Evolutionary conservation across 371 early-diverging fungal genomes (phyloP).

Genomic region (Mortierella sp.): DNA sequence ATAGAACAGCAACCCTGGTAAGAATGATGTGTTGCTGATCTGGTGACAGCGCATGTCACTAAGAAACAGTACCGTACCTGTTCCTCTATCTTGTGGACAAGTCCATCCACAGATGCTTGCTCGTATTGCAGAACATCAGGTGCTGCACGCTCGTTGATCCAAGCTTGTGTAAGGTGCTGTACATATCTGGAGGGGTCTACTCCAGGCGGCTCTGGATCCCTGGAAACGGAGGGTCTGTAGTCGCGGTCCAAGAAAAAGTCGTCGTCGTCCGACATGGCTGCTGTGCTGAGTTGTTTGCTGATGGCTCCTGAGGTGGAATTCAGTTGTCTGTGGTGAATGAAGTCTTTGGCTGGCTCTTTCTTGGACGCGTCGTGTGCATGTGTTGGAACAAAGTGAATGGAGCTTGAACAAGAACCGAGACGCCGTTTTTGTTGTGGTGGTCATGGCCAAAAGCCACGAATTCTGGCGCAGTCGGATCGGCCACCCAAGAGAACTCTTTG

Average conservation of each 20-base stretch:
- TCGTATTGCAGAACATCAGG: conserved; percentile 81
- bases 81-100: conserved; percentile 69
- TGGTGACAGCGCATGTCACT: neutral
- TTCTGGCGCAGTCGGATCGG: too few species aligned
- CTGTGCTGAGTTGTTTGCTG: neutral
- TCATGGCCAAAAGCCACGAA: too few species aligned
- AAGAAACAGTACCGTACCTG: conserved; percentile 59
- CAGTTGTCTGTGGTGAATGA: conserved; percentile 2
- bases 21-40: neutral
- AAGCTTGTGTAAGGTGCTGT: conserved; percentile 65
- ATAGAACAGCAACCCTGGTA: too few species aligned
- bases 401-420: too few species aligned
- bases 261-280: conserved; percentile 20
- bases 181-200: conserved; percentile 59
- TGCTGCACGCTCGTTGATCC: conserved; percentile 85
- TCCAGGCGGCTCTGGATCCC: conserved; percentile 8
- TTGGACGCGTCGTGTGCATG: too few species aligned
- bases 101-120: conserved; percentile 62
- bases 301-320: neutral
- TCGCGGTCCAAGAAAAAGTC: conserved; percentile 11
- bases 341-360: too few species aligned
- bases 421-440: too few species aligned
- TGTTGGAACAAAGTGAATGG: too few species aligned
- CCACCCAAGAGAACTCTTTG: too few species aligned
- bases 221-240: conserved; percentile 18